phyloP scores from a whole-genome alignment of 2,329 filamentous ascomycete species.

The Metarhizium guizhouense region DNA sequence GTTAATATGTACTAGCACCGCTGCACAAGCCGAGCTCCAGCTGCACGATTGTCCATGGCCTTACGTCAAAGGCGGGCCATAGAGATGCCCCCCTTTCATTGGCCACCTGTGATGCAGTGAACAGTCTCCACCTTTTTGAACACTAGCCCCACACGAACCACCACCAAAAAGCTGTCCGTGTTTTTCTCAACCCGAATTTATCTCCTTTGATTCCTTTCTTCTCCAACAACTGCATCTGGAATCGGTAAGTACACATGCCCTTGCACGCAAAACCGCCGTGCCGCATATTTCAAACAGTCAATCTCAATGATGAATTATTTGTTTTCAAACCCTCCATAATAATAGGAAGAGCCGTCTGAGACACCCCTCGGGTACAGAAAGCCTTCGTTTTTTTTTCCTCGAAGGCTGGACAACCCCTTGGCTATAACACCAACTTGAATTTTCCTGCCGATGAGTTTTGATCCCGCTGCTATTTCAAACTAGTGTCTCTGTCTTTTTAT shows the following conservation, averaged over 20 bases:
- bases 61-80: not conserved
- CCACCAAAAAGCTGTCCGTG: not conserved
- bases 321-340: conserved; percentile 27
- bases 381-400: conserved; percentile 1
- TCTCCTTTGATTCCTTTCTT: not conserved
- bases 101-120: not conserved
- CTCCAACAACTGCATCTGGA: not conserved
- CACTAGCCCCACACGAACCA: not conserved
- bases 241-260: not conserved
- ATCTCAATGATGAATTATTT: conserved; percentile 29
- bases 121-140: not conserved
- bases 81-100: not conserved
- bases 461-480: conserved; percentile 9
- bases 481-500: conserved; percentile 12
- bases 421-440: conserved; percentile 6
- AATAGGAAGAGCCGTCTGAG: conserved; percentile 40
- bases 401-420: conserved; percentile 9
- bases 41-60: too few relatives aligned
- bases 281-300: not conserved
- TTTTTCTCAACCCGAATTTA: not conserved
- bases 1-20: not conserved
- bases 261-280: not conserved
- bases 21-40: not conserved
- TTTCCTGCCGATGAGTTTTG: conserved; percentile 4
- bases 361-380: conserved; percentile 20